A percentile compares a stretch with the other conserved stretches of the same genome.
Conservation (phyloP, 2,329 filamentous ascomycete genomes). For the Aspergillus sp. region DNA sequence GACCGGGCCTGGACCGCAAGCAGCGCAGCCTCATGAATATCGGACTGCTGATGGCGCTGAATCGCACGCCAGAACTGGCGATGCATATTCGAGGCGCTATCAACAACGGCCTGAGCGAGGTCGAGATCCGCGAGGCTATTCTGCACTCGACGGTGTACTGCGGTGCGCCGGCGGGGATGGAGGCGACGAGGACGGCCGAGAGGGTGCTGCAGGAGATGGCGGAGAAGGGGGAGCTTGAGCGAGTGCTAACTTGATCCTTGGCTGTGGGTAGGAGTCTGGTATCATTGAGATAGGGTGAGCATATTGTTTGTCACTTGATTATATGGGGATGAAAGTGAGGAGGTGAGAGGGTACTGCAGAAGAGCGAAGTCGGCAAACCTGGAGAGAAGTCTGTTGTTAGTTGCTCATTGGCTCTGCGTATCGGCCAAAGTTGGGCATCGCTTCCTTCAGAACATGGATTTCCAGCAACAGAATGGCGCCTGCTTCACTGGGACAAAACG, state of each 20-base stretch:
- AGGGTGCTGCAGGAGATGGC: conserved; percentile 54
- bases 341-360: not conserved
- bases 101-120: conserved; percentile 61
- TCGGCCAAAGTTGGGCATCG: not conserved
- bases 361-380: not conserved
- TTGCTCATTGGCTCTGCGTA: not conserved
- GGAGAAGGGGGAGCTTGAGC: conserved; percentile 40
- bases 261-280: not conserved
- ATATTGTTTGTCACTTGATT: not conserved
- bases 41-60: conserved; percentile 63
- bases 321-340: not conserved
- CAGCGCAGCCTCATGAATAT: conserved; percentile 64
- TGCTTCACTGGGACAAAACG: not conserved
- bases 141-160: conserved; percentile 53
- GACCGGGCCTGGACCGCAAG: conserved; percentile 62
- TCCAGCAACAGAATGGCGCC: not conserved
- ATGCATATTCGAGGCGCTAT: conserved; percentile 63
- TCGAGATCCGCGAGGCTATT: conserved; percentile 63
- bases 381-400: not conserved
- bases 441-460: not conserved
- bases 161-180: conserved; percentile 55
- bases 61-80: conserved; percentile 58
- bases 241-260: not conserved
- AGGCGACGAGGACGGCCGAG: conserved; percentile 55
- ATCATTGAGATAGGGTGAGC: not conserved